A percentile compares a stretch with the other conserved stretches of the same genome.
Evolutionary conservation across 495 filamentous ascomycete species (phyloP).

Genomic region (Lindgomyces ingoldianus): DNA sequence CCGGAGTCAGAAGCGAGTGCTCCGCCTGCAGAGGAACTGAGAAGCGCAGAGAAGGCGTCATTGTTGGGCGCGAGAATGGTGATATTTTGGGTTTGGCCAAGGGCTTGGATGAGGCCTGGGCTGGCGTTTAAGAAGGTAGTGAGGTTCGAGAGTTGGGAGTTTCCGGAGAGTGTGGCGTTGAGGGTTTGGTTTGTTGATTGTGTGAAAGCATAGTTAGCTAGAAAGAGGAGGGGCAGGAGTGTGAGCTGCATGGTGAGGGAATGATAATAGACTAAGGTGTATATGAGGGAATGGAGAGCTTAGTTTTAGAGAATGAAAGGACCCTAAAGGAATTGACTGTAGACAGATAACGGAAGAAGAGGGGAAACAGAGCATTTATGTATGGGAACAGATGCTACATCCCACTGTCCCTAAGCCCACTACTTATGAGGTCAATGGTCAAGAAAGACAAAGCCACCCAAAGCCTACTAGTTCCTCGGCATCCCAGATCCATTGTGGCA

Average conservation of each 20-base stretch:
- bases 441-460: neutral
- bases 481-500: neutral
- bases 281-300: neutral
- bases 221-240: slow-evolving; percentile 37
- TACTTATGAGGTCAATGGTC: neutral
- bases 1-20: slow-evolving; percentile 43
- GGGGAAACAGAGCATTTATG: neutral
- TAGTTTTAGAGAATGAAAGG: neutral
- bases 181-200: slow-evolving; percentile 42
- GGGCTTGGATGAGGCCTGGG: slow-evolving; percentile 44
- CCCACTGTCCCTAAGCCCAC: too few relatives aligned
- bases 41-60: slow-evolving; percentile 53
- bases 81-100: slow-evolving; percentile 55
- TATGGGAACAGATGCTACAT: neutral
- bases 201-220: slow-evolving; percentile 36
- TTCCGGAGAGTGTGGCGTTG: slow-evolving; percentile 44
- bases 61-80: slow-evolving; percentile 68
- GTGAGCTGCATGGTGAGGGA: slow-evolving; percentile 46
- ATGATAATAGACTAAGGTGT: neutral
- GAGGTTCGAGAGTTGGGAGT: slow-evolving; percentile 48
- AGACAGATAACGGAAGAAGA: neutral
- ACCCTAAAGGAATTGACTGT: neutral
- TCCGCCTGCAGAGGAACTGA: slow-evolving; percentile 39
- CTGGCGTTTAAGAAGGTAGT: slow-evolving; percentile 49
- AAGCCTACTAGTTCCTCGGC: neutral